Evolutionary conservation across 2,329 filamentous ascomycete species (phyloP).

Genomic region (Emergomyces orientalis): DNA sequence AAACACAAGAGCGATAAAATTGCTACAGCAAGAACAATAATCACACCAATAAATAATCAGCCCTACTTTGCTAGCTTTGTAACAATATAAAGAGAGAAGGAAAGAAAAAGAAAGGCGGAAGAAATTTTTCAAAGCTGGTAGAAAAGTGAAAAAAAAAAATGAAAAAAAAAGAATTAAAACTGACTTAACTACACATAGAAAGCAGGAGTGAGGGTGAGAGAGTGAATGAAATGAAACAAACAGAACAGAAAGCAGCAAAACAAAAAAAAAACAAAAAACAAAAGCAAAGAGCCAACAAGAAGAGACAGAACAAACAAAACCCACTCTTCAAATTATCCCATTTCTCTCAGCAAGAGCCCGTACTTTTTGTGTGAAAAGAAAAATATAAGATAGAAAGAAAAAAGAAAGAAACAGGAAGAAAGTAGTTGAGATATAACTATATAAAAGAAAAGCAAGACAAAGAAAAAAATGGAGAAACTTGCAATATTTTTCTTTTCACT

Average conservation of each 20-base stretch:
- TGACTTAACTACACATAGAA: conserved; percentile 1
- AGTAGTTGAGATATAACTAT: background rate
- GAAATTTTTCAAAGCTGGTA: background rate
- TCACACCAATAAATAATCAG: background rate
- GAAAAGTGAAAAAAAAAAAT: background rate
- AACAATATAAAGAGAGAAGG: too few relatives aligned
- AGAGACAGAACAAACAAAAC: background rate
- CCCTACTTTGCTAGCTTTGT: too few relatives aligned
- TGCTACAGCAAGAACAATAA: background rate
- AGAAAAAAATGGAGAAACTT: background rate
- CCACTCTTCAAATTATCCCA: background rate
- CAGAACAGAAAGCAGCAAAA: background rate
- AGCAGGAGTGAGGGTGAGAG: background rate
- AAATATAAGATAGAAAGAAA: background rate
- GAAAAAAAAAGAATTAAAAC: background rate
- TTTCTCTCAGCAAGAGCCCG: background rate
- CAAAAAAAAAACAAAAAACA: background rate
- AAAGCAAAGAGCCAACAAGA: background rate
- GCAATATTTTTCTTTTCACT: background rate
- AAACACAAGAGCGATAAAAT: background rate
- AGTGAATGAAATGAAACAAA: background rate
- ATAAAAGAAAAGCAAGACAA: background rate
- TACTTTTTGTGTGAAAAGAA: background rate
- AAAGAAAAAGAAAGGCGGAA: too few relatives aligned
- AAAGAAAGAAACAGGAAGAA: background rate